Conservation (phyloP, 2,329 filamentous ascomycete genomes). For the Alternaria alternata region DNA sequence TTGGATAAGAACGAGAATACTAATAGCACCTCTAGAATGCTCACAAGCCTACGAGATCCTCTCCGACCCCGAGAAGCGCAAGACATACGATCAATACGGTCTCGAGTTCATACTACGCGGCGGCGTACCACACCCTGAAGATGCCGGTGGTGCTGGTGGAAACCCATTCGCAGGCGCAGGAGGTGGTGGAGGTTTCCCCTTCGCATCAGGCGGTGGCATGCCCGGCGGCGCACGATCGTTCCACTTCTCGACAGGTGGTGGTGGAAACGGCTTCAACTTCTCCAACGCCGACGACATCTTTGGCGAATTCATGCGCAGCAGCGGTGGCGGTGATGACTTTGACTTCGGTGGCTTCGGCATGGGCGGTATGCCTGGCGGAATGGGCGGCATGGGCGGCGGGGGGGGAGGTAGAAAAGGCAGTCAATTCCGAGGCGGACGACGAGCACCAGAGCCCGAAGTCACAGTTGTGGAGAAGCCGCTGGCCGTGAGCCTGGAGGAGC, state of each 20-base stretch:
- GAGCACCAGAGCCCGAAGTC: constrained; percentile 77
- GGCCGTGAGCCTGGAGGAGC: constrained; percentile 83
- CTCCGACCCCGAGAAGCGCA: constrained; percentile 95
- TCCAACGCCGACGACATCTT: constrained; percentile 86
- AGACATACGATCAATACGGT: constrained; percentile 92
- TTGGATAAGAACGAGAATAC: constrained; percentile 1
- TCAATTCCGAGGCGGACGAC: constrained; percentile 51
- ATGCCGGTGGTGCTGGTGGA: constrained; percentile 42
- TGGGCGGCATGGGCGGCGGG: constrained; percentile 54
- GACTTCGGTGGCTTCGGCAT: constrained; percentile 52
- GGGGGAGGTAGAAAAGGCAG: constrained; percentile 51
- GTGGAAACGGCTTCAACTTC: constrained; percentile 77
- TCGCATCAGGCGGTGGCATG: constrained; percentile 66
- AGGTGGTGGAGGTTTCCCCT: constrained; percentile 59
- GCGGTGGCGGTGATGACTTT: constrained; percentile 63
- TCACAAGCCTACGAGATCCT: constrained; percentile 98
- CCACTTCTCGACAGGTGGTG: constrained; percentile 68
- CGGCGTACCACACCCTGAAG: constrained; percentile 70
- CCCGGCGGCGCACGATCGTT: constrained; percentile 66
- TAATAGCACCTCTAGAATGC: constrained; percentile 67
- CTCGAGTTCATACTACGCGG: constrained; percentile 91
- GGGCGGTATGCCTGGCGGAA: constrained; percentile 44
- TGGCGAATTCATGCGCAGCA: constrained; percentile 76
- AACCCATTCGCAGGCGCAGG: constrained; percentile 55
- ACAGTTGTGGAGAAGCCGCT: constrained; percentile 88